Percentiles rank a stretch among this genome's conserved stretches.
Evolutionary conservation across 495 filamentous ascomycete species (phyloP).

Genomic region (Penicillium lividum): DNA sequence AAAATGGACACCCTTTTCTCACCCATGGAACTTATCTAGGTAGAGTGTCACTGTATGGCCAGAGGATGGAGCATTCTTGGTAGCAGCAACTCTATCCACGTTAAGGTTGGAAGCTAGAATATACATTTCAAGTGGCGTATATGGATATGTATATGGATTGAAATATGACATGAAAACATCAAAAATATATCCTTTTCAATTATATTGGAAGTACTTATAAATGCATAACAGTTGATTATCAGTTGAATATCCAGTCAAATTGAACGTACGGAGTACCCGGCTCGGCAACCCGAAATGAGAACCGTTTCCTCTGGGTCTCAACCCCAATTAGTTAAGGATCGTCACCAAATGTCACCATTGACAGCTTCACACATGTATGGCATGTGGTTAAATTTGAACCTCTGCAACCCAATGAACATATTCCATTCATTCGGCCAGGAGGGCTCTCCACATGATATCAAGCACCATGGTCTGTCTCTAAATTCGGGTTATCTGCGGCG

Average conservation of each 20-base stretch:
- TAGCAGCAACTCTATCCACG: conserved; percentile 7
- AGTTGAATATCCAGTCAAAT: not conserved
- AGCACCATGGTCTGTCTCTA: not conserved
- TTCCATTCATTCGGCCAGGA: conserved; percentile 2
- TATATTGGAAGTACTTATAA: too few relatives aligned
- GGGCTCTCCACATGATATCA: conserved; percentile 11
- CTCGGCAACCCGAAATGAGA: conserved; percentile 9
- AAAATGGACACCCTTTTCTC: not conserved
- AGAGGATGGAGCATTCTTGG: not conserved
- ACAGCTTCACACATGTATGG: not conserved
- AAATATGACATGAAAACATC: not conserved
- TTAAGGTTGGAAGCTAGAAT: conserved; percentile 7
- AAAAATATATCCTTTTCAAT: not conserved
- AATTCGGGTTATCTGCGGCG: not conserved
- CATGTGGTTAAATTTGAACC: not conserved
- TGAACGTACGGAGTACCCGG: not conserved
- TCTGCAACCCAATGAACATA: not conserved
- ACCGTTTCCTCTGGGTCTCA: not conserved
- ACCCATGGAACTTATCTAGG: not conserved
- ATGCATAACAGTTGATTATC: too few relatives aligned
- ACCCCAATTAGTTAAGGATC: conserved; percentile 5
- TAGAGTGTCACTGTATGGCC: not conserved
- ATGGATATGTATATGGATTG: not conserved
- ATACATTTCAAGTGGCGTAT: not conserved
- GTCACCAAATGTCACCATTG: not conserved